Conservation (phyloP, 805 yeast species). For the Kuraishia hungarica region DNA sequence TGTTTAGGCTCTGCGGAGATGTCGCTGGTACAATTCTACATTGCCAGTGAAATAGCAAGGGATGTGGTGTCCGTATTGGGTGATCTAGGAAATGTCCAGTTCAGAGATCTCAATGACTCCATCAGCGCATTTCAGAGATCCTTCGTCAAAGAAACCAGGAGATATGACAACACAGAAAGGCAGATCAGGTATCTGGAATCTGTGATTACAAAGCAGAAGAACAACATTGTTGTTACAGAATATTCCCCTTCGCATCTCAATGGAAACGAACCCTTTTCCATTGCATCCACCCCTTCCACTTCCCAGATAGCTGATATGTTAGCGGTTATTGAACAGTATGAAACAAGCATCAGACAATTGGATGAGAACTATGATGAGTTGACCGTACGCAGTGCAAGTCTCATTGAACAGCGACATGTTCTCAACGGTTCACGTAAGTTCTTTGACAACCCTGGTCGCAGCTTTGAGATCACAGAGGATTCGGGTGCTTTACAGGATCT, state of each 20-base stretch:
- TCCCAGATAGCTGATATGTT: constrained; percentile 68
- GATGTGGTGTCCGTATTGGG: constrained; percentile 85
- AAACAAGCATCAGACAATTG: constrained; percentile 62
- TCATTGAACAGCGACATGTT: constrained; percentile 66
- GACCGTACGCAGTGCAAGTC: constrained; percentile 42
- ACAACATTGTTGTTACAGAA: constrained; percentile 18
- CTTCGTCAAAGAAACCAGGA: constrained; percentile 81
- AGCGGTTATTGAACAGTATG: constrained; percentile 51
- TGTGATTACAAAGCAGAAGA: constrained; percentile 41
- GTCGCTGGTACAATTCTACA: constrained; percentile 86
- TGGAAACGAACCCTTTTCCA: constrained; percentile 11
- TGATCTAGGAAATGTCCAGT: constrained; percentile 77
- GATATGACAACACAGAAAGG: constrained; percentile 79
- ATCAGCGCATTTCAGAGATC: constrained; percentile 84
- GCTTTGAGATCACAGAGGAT: constrained; percentile 20
- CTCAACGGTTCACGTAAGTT: constrained; percentile 24
- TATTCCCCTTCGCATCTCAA: constrained; percentile 5
- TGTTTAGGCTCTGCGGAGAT: constrained; percentile 83
- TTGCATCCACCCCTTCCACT: constrained; percentile 25
- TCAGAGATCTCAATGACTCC: constrained; percentile 77
- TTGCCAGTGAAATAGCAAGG: constrained; percentile 84
- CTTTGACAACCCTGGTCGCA: constrained; percentile 21
- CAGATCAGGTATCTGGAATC: constrained; percentile 55
- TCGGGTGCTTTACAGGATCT: constrained; percentile 16
- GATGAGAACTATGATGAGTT: constrained; percentile 60